These are phyloP conservation scores for Penicillium coffeae DNA, from an alignment of 495 filamentous ascomycete genomes.

Conservation along the genomic window DNA sequence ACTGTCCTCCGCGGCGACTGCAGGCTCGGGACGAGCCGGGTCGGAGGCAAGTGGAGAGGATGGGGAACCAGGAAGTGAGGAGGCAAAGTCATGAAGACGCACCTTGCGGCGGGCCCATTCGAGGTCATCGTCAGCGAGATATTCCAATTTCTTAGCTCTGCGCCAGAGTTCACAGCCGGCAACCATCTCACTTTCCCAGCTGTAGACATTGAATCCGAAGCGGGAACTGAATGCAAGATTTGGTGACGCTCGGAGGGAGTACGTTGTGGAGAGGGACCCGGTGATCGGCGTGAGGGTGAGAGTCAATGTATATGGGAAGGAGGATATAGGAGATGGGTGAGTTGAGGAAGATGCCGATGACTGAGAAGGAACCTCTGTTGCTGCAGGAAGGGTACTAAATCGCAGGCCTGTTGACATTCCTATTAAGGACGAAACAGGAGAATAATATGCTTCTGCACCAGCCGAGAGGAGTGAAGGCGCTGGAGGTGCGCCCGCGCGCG, in stretches of 20 bases:
- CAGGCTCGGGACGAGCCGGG: constrained; percentile 21
- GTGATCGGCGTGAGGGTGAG: constrained; percentile 88
- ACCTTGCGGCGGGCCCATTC: constrained; percentile 46
- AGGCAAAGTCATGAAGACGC: constrained; percentile 29
- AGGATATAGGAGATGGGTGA: constrained; percentile 35
- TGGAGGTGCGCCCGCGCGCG: constrained; percentile 15
- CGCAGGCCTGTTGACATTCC: constrained; percentile 78
- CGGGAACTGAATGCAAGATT: constrained; percentile 80
- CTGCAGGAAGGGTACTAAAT: constrained; percentile 85
- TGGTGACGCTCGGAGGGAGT: constrained; percentile 78
- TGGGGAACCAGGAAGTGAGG: constrained; percentile 17
- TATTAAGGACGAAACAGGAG: constrained; percentile 82
- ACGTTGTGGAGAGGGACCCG: constrained; percentile 84
- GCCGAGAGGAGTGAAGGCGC: constrained; percentile 57
- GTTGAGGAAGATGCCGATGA: constrained; percentile 22
- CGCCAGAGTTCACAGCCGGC: constrained; percentile 89
- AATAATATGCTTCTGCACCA: constrained; percentile 95
- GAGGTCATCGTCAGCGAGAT: constrained; percentile 33
- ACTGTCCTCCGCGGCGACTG: constrained; percentile 20
- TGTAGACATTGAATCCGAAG: constrained; percentile 97
- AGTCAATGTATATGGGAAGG: constrained; percentile 86
- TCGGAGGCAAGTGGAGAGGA: constrained; percentile 18
- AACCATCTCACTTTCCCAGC: constrained; percentile 90
- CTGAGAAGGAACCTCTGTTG: constrained; percentile 53
- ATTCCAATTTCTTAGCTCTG: constrained; percentile 39